A percentile compares a stretch with the other conserved stretches of the same genome.
These are phyloP conservation scores for Hippophae gyantsensis DNA, from an alignment of 306 rosid genomes.

Conservation along the genomic window DNA sequence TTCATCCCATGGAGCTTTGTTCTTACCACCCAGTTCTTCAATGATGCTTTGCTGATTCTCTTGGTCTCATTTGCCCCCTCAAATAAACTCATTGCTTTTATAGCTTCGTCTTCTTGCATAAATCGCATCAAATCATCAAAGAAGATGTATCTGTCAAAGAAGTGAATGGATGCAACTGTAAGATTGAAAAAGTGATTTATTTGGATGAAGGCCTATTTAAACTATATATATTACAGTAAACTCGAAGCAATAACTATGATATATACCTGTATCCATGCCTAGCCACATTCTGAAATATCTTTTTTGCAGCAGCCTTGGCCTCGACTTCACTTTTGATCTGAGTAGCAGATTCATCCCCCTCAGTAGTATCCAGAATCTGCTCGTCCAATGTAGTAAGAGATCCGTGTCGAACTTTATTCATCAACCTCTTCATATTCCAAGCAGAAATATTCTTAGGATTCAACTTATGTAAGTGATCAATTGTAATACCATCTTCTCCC, in stretches of 20 bases:
- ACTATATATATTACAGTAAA: no score
- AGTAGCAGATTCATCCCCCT: conserved; percentile 39
- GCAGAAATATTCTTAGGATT: conserved; percentile 76
- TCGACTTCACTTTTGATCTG: conserved; percentile 64
- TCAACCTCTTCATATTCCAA: conserved; percentile 90
- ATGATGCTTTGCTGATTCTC: conserved; percentile 56
- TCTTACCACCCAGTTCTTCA: conserved; percentile 96
- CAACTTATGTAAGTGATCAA: conserved; percentile 64
- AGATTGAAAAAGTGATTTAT: background rate
- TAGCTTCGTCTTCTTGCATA: conserved; percentile 71
- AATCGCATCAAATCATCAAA: conserved; percentile 63
- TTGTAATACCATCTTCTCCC: conserved; percentile 50
- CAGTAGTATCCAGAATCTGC: conserved; percentile 34
- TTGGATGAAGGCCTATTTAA: no score
- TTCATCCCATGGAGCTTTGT: conserved; percentile 7
- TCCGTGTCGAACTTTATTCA: conserved; percentile 63
- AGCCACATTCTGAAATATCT: conserved; percentile 77
- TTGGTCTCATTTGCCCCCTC: conserved; percentile 57
- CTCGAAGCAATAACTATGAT: background rate
- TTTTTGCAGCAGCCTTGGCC: conserved; percentile 78
- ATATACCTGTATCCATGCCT: conserved; percentile 52
- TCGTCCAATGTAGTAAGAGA: conserved; percentile 63
- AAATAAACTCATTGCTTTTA: conserved; percentile 56
- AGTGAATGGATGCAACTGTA: background rate
- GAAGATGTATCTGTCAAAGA: conserved; percentile 41